These are phyloP conservation scores for Hypoxylon sp. DNA, from an alignment of 2,329 filamentous ascomycete species.

Conservation along the genomic window DNA sequence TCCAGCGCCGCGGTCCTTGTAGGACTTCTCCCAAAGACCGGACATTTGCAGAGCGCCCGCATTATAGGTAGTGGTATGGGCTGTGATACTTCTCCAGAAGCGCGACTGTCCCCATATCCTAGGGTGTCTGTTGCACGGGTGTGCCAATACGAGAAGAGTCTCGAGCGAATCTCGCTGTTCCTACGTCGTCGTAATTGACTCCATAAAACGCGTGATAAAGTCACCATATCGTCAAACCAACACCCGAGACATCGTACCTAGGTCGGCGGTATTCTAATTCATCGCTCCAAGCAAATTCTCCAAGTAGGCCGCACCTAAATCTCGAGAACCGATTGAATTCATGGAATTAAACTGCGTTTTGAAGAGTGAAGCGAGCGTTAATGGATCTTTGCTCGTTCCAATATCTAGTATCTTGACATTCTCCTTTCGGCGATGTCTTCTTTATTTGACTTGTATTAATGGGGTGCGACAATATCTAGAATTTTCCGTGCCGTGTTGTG, in stretches of 20 bases:
- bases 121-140: neutral
- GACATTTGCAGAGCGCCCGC: constrained; percentile 9
- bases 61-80: constrained; percentile 3
- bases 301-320: constrained; percentile 3
- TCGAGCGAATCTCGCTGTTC: constrained; percentile 10
- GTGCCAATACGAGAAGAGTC: constrained; percentile 1
- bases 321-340: constrained; percentile 1
- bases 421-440: constrained; percentile 11
- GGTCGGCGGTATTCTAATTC: neutral
- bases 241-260: constrained; percentile 17
- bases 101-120: neutral
- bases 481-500: constrained; percentile 15
- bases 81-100: neutral
- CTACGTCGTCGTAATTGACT: constrained; percentile 2
- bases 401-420: constrained; percentile 9
- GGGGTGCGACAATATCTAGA: constrained; percentile 2
- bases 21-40: constrained; percentile 8
- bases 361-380: constrained; percentile 14
- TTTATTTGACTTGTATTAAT: constrained; percentile 10
- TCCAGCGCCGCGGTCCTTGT: neutral
- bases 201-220: neutral
- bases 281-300: neutral
- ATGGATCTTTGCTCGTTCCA: constrained; percentile 10
- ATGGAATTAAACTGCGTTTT: neutral
- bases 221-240: constrained; percentile 3